Evolutionary conservation across 148 eudicot genomes (phyloP).

Genomic region (Selenicereus undatus): DNA sequence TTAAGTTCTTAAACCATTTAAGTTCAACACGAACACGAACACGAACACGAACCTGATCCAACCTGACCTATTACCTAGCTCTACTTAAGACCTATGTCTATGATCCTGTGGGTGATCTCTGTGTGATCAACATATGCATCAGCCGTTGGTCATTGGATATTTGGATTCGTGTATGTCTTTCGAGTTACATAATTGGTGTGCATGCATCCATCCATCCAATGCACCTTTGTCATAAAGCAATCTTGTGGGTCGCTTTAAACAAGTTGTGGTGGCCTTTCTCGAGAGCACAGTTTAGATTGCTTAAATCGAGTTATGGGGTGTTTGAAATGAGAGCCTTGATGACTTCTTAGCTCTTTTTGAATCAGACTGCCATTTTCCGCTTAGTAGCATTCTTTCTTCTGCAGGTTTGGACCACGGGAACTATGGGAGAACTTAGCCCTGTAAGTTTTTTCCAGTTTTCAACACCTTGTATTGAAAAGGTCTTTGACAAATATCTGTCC

Average conservation of each 20-base stretch:
- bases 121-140: too few relatives aligned
- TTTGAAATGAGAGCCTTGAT: background rate
- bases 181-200: background rate
- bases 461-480: background rate
- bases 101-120: too few relatives aligned
- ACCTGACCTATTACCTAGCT: too few relatives aligned
- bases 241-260: background rate
- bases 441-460: slow-evolving; percentile 40
- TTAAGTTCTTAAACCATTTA: too few relatives aligned
- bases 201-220: background rate
- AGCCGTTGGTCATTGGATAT: too few relatives aligned
- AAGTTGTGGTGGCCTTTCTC: background rate
- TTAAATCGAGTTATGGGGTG: background rate
- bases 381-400: slow-evolving; percentile 5
- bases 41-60: too few relatives aligned
- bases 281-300: background rate
- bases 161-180: too few relatives aligned
- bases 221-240: background rate
- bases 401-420: slow-evolving; percentile 99
- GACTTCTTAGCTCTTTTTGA: background rate
- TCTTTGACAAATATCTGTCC: background rate
- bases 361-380: background rate
- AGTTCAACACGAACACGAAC: too few relatives aligned
- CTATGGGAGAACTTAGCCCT: slow-evolving; percentile 99
- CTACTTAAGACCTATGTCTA: too few relatives aligned